Base-by-base conservation (phyloP, 1,284 basidiomycete genomes). In the Trichosporon asahii region DNA sequence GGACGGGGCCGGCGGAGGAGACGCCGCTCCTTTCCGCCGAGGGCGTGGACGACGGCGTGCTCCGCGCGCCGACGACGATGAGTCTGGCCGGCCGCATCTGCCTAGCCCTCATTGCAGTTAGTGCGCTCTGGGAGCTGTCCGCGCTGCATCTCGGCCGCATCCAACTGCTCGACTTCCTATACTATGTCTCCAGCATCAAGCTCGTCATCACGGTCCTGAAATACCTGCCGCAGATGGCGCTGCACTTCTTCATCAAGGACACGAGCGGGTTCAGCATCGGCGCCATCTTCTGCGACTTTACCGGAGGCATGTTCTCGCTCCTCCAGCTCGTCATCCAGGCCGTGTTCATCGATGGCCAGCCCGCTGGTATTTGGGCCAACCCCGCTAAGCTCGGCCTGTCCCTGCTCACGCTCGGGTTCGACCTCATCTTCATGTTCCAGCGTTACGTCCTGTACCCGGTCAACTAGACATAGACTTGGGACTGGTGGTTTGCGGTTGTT, bases 301-400 rank as follows among this genome's bases (percentile, higher is more conserved):
- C 75, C 18, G 84, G 84, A 25, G 80, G 79, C 0, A 37, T 79
- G 29, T 74, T 84, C 60, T 82, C 80, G 2, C 76, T 85, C 64
- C 63, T 76, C 14, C 83, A 85, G 74, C 78, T 85, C 49, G 77
- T 81, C 67, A 72, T 85, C 57, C 77, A 78, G 1, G 75, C 79
- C 29, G 75, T 79, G 11, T 78, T 73, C 57, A 76, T 83, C 65
- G 80, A 79, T n/a, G 66, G 76, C 35, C 78, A 82, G 66, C 77
- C 82, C 2, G 72, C 72, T 11, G 82, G 79, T 1, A 83, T 84
- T 71, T 74, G 77, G 25, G 82, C 80, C 49, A 84, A 84, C 67
- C 83, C 83, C 0, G 78, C 76, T 57, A 84, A 84, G 74, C 73
- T 84, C 8, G 81, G 82, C 3, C 71, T 84, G 37, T 69, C 79